phyloP scores from a whole-genome alignment of 2,329 filamentous ascomycete species.

The Corniculantispora saksenae region DNA sequence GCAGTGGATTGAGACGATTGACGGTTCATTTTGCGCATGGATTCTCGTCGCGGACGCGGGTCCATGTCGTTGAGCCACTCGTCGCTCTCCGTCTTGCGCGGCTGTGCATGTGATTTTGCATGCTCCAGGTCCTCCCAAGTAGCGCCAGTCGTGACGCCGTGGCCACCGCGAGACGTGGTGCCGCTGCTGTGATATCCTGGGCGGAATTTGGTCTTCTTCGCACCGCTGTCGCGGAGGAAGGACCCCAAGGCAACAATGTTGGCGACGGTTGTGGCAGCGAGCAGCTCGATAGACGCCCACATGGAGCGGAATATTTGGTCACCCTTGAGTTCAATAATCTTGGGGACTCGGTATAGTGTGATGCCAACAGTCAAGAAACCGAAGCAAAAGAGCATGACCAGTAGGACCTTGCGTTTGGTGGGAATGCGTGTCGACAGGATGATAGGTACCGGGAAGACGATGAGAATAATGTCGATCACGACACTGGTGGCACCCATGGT shows the following conservation, averaged over 20 bases:
- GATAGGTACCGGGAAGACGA: constrained; percentile 83
- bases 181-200: constrained; percentile 44
- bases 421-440: constrained; percentile 77
- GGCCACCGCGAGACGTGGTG: constrained; percentile 28
- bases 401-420: constrained; percentile 72
- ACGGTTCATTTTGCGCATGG: constrained; percentile 6
- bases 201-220: constrained; percentile 82
- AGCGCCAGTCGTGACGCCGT: constrained; percentile 23
- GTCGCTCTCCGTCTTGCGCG: constrained; percentile 17
- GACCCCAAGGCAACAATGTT: constrained; percentile 87
- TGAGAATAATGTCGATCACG: constrained; percentile 78
- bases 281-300: constrained; percentile 81
- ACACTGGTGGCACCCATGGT: constrained; percentile 83
- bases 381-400: constrained; percentile 76
- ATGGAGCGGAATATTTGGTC: constrained; percentile 82
- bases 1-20: constrained; percentile 13
- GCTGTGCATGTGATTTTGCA: constrained; percentile 14
- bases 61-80: constrained; percentile 16
- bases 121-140: constrained; percentile 30
- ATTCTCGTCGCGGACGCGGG: neutral
- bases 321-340: constrained; percentile 68
- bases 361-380: constrained; percentile 74
- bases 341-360: constrained; percentile 73
- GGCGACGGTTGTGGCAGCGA: constrained; percentile 80
- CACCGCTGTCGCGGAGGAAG: constrained; percentile 81